Evolutionary conservation across 148 eudicot species (phyloP).

Genomic region (Agrostemma githago): DNA sequence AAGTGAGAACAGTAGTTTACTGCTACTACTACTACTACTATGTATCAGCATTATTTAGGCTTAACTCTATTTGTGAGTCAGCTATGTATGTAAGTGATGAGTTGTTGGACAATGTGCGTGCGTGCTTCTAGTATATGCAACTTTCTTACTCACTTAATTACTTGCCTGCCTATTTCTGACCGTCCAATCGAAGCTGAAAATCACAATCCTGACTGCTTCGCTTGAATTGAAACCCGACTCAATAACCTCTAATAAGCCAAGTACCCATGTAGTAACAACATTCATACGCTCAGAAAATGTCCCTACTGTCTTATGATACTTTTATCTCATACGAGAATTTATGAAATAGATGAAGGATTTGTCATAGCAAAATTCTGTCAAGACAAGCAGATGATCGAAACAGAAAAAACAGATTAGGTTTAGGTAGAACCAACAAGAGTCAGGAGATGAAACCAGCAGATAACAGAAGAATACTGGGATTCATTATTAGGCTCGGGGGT

Average conservation of each 20-base stretch:
- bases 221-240: too few species aligned
- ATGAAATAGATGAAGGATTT: background rate
- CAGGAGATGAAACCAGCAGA: background rate
- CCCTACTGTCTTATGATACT: background rate
- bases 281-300: background rate
- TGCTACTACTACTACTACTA: background rate
- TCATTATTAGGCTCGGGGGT: background rate
- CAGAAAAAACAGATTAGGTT: background rate
- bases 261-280: too few species aligned
- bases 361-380: background rate
- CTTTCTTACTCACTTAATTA: too few species aligned
- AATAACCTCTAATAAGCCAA: too few species aligned
- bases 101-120: background rate
- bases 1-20: slow-evolving; percentile 22
- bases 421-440: background rate
- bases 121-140: background rate
- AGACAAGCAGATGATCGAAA: background rate
- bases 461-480: background rate
- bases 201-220: too few species aligned
- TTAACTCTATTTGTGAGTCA: background rate
- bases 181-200: too few species aligned
- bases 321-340: background rate
- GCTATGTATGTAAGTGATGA: background rate
- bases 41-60: background rate
- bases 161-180: too few species aligned